These are phyloP conservation scores for Penicillium janthinellum DNA, from an alignment of 2,329 filamentous ascomycete species.

Conservation along the genomic window DNA sequence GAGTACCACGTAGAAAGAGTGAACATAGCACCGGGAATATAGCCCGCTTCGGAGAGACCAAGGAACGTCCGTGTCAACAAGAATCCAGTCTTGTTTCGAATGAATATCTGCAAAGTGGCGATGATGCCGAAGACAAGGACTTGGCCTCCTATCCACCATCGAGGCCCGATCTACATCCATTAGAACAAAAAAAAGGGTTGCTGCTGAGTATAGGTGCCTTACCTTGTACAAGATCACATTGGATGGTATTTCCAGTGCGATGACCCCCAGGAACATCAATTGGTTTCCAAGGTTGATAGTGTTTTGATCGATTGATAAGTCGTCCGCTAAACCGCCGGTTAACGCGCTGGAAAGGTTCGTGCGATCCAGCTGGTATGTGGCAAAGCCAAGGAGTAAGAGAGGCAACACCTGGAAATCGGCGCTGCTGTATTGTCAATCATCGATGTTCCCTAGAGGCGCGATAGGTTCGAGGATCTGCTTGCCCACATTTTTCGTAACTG, in stretches of 20 bases:
- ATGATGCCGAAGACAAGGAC: constrained; percentile 54
- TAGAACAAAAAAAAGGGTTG: background rate
- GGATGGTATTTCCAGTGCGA: constrained; percentile 55
- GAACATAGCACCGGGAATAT: constrained; percentile 56
- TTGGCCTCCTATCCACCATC: constrained; percentile 54
- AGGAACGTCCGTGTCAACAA: constrained; percentile 49
- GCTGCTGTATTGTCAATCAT: background rate
- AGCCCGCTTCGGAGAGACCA: constrained; percentile 55
- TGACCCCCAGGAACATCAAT: constrained; percentile 55
- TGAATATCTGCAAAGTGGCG: constrained; percentile 49
- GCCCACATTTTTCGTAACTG: background rate
- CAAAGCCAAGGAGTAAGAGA: constrained; percentile 26
- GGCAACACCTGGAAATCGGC: background rate
- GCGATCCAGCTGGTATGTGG: constrained; percentile 56
- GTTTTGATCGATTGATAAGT: constrained; percentile 48
- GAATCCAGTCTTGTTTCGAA: constrained; percentile 49
- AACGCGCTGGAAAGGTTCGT: constrained; percentile 57
- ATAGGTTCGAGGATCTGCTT: too few species aligned
- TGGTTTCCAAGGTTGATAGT: constrained; percentile 58
- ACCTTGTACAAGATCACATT: constrained; percentile 44
- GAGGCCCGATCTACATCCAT: constrained; percentile 43
- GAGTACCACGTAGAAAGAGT: constrained; percentile 57
- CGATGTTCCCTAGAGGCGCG: background rate
- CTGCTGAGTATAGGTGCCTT: background rate
- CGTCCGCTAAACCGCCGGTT: constrained; percentile 51